Base-by-base conservation (phyloP, 163 green algal species). In the Chlorella variabilis region DNA sequence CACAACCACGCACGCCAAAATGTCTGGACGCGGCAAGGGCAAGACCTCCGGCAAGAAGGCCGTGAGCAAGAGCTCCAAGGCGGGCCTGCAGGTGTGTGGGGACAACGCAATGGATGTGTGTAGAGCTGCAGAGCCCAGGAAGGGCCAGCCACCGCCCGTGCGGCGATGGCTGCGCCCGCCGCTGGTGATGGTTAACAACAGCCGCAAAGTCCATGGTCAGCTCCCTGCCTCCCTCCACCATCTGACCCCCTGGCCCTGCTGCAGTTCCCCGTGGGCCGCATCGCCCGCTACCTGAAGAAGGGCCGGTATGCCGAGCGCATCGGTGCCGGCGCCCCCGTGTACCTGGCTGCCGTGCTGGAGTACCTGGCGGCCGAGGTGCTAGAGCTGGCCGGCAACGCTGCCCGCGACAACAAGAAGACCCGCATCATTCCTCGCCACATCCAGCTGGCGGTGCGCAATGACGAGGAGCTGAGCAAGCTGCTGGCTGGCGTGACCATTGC, bases 401-500 rank as follows among this genome's bases (percentile, higher is more conserved):
- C 94, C 61, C 88, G 94, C 58, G 94, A 98, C 91, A 97, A 97
- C 91, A 97, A 97, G 91, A 98, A 97, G 92, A 96, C 91, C 49
- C 91, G 94, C 84, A 97, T 98, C 82, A 86, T 97, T 27, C 93
- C 93, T 58, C 86, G 95, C 77, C 95, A 98, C 91, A 97, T 98
- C 87, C 95, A 98, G 91, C 91, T 98, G 51, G 95, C 95, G 49
- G 93, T 98, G 78, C 91, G 95, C 89, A 98, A 98, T 89, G 95
- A 98, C 85, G 95, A 98, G 90, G 95, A 98, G 93, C 91, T 98
- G 80, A 91, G 75, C 91, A 98, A 98, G 94, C 91, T 98, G 80
- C 91, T 98, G 61, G 83, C 83, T 7, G 83, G 77, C 70, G 94
- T 98, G 62, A 98, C 95, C 82, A 98, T 98, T 83, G 92, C 95